Evolutionary conservation across 2,329 filamentous ascomycete genomes (phyloP).

Genomic region (Neofusicoccum ribis): DNA sequence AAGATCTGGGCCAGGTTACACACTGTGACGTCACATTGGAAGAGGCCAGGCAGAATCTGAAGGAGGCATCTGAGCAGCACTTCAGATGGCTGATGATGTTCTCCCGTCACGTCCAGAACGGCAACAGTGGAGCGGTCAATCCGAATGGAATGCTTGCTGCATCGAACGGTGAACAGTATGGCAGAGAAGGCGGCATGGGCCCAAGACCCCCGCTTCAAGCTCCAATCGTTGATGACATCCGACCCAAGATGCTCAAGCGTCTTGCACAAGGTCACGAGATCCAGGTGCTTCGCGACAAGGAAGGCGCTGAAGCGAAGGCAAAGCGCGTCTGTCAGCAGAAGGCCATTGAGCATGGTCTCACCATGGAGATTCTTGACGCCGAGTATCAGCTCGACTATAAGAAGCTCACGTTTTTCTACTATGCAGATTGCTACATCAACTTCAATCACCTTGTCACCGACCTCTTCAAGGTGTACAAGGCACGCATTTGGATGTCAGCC

Average conservation of each 20-base stretch:
- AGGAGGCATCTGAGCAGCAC: constrained; percentile 90
- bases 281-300: constrained; percentile 85
- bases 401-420: constrained; percentile 98
- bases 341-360: constrained; percentile 87
- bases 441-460: constrained; percentile 98
- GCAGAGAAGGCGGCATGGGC: constrained; percentile 76
- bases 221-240: constrained; percentile 61
- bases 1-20: constrained; percentile 90
- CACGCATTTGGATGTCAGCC: constrained; percentile 98
- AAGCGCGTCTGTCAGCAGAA: constrained; percentile 97
- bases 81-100: constrained; percentile 99
- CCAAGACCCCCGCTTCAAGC: constrained; percentile 59
- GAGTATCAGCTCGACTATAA: constrained; percentile 99
- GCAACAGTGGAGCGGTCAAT: constrained; percentile 39
- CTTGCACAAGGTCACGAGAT: constrained; percentile 91
- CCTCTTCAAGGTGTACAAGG: constrained; percentile 99
- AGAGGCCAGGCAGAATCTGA: constrained; percentile 83
- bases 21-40: constrained; percentile 86
- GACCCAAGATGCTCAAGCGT: constrained; percentile 95
- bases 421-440: constrained; percentile 96
- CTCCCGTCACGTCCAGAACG: constrained; percentile 55
- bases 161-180: constrained; percentile 64
- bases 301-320: constrained; percentile 95
- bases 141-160: constrained; percentile 64
- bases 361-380: constrained; percentile 98